phyloP scores from a whole-genome alignment of 2,329 filamentous ascomycete genomes.

The Aspergillus ibericus region DNA sequence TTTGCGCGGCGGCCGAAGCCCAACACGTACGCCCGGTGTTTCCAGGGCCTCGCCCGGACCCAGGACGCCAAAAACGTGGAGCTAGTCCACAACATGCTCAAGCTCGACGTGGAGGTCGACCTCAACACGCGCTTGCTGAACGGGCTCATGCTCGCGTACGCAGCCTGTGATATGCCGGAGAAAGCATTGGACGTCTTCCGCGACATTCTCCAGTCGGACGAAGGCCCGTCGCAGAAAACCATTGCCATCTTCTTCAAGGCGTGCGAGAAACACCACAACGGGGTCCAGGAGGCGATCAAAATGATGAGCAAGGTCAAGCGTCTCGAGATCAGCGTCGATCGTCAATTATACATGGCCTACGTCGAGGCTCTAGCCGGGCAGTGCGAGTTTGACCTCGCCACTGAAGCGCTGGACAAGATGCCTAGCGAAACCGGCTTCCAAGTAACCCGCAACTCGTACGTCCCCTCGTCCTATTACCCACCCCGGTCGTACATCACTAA shows the following conservation, averaged over 20 bases:
- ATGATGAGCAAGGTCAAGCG: slow-evolving; percentile 58
- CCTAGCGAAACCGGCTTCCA: slow-evolving; percentile 64
- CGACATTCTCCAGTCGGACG: slow-evolving; percentile 76
- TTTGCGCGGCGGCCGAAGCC: slow-evolving; percentile 63
- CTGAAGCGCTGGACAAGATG: slow-evolving; percentile 66
- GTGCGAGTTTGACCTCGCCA: slow-evolving; percentile 67
- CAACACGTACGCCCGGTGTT: slow-evolving; percentile 74
- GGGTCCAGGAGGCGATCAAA: slow-evolving; percentile 50
- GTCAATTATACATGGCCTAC: slow-evolving; percentile 73
- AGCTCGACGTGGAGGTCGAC: slow-evolving; percentile 81
- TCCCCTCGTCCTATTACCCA: slow-evolving; percentile 23
- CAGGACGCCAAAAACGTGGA: slow-evolving; percentile 65
- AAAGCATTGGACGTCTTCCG: slow-evolving; percentile 78
- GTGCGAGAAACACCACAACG: slow-evolving; percentile 61
- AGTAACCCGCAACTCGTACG: slow-evolving; percentile 72
- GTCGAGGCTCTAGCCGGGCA: slow-evolving; percentile 73
- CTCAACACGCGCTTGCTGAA: slow-evolving; percentile 76
- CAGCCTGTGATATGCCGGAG: slow-evolving; percentile 63
- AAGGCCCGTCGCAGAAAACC: slow-evolving; percentile 81
- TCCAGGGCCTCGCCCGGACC: slow-evolving; percentile 69
- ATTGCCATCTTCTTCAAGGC: slow-evolving; percentile 78
- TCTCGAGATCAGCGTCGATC: slow-evolving; percentile 77
- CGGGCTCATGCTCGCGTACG: slow-evolving; percentile 82
- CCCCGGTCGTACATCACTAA: background rate
- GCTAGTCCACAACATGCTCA: slow-evolving; percentile 87